Base-by-base conservation (phyloP, 768 basidiomycete species). In the Mycena filopes region DNA sequence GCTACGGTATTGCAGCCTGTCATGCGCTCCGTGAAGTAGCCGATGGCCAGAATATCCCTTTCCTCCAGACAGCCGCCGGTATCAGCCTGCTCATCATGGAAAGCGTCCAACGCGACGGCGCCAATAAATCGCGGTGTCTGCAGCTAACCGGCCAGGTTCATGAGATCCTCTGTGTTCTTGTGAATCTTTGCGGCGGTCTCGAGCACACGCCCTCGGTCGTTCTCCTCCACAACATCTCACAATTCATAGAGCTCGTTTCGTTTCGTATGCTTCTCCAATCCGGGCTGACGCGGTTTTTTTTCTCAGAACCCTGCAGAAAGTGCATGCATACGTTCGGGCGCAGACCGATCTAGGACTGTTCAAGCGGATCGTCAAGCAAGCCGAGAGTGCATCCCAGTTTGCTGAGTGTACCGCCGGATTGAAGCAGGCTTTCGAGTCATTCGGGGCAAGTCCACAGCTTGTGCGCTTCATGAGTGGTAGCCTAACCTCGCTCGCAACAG, bases 41-140 rank as follows among this genome's bases (percentile, higher is more conserved):
- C 2, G 55, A 55, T 21, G 41, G 18, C 7, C 1, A 29, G 4
- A 21, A 55, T 18, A 28, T 43, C 12, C 55, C 41, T 21, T 54
- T 40, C 18, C 55, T 55, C 9, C 10, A 42, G 18, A 21, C 41
- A 20, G 42, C 42, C 3, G 42, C 41, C n/a, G 41, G 42, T 15
- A 43, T 45, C 12, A 31, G 41, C n/a, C 15, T 43, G 41, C 42
- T 55, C n/a, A 29, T 45, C n/a, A 28, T 55, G 55, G 55, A 31
- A 41, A 55, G 23, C 26, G 20, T 43, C 20, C 36, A 43, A 5
- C 28, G 42, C 4, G 55, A 25, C 28, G 21, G n/a, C 29, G 20
- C 55, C 0, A 55, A 55, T 26, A 45, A 29, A 55, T 29, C 55
- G 5, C 55, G 13, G 21, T 55, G 42, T 29, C 9, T 28, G 25